Evolutionary conservation across 2,329 filamentous ascomycete genomes (phyloP).

Genomic region (Whalleya microplaca): DNA sequence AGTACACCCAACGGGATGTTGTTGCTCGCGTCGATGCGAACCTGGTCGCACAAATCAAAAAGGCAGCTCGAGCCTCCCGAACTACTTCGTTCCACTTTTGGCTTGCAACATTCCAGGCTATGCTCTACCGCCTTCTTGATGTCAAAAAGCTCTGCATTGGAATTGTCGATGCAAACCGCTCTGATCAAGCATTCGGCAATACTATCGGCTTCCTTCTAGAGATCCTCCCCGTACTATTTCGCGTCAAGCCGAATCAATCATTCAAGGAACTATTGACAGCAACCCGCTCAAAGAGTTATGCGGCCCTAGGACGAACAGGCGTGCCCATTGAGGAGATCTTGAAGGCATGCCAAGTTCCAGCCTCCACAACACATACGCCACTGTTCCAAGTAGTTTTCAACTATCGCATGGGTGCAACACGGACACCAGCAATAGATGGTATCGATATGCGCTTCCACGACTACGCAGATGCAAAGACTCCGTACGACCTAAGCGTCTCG

Average conservation of each 20-base stretch:
- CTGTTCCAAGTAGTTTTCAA: constrained; percentile 29
- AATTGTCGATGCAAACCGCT: constrained; percentile 46
- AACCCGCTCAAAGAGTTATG: constrained; percentile 17
- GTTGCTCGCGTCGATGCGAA: not conserved
- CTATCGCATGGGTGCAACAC: constrained; percentile 15
- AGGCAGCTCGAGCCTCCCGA: constrained; percentile 21
- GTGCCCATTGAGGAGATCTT: constrained; percentile 17
- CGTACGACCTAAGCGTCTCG: constrained; percentile 36
- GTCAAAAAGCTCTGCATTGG: constrained; percentile 46
- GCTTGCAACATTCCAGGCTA: constrained; percentile 39
- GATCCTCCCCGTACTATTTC: constrained; percentile 44
- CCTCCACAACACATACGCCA: constrained; percentile 18
- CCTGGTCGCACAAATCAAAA: not conserved
- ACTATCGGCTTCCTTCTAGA: constrained; percentile 47
- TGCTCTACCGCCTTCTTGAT: constrained; percentile 37
- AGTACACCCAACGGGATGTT: too few relatives aligned
- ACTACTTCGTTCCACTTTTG: constrained; percentile 47
- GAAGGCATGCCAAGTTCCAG: constrained; percentile 3
- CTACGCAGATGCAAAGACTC: constrained; percentile 24
- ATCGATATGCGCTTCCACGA: constrained; percentile 3
- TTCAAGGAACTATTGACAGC: constrained; percentile 17
- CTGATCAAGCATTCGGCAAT: not conserved
- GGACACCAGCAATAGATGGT: not conserved
- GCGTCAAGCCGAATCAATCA: constrained; percentile 1
- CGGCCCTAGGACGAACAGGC: constrained; percentile 20